Evolutionary conservation across 1,284 basidiomycete genomes (phyloP).

Genomic region (Papiliotrema flavescens): DNA sequence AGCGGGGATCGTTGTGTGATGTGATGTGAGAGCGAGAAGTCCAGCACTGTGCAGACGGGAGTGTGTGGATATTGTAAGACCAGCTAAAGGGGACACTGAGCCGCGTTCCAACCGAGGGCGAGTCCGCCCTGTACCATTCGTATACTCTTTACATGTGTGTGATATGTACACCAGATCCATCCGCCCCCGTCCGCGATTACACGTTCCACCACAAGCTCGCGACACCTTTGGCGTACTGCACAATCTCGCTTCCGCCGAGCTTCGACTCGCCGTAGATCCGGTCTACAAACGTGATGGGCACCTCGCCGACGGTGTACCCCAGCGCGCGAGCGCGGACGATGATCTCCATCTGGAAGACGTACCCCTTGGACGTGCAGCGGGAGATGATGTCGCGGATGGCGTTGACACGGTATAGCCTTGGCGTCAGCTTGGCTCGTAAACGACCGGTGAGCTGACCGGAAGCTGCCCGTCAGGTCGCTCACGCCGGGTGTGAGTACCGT

Average conservation of each 20-base stretch:
- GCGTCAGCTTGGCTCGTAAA: neutral
- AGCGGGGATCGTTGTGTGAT: neutral
- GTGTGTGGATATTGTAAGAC: too few species aligned
- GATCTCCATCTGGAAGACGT: slow-evolving; percentile 98
- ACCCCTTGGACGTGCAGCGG: slow-evolving; percentile 77
- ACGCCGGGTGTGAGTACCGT: slow-evolving; percentile 77
- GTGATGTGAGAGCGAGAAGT: too few species aligned
- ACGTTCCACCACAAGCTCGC: slow-evolving; percentile 71
- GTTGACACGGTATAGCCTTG: slow-evolving; percentile 69
- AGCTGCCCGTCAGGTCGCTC: slow-evolving; percentile 80
- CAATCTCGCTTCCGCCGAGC: slow-evolving; percentile 79
- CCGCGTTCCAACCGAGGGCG: too few species aligned
- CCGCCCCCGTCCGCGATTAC: slow-evolving; percentile 5
- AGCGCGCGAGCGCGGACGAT: slow-evolving; percentile 80
- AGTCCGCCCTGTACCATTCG: too few species aligned
- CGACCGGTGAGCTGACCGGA: slow-evolving; percentile 57
- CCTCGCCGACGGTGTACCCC: slow-evolving; percentile 80
- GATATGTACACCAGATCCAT: neutral
- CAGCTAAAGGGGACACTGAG: too few species aligned
- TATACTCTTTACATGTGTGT: neutral
- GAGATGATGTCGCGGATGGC: slow-evolving; percentile 78
- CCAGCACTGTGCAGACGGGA: too few species aligned
- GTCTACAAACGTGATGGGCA: slow-evolving; percentile 91
- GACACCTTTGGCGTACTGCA: slow-evolving; percentile 83
- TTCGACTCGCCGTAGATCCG: slow-evolving; percentile 90